These are phyloP conservation scores for Exophiala aquamarina DNA, from an alignment of 2,329 filamentous ascomycete genomes.

Conservation along the genomic window DNA sequence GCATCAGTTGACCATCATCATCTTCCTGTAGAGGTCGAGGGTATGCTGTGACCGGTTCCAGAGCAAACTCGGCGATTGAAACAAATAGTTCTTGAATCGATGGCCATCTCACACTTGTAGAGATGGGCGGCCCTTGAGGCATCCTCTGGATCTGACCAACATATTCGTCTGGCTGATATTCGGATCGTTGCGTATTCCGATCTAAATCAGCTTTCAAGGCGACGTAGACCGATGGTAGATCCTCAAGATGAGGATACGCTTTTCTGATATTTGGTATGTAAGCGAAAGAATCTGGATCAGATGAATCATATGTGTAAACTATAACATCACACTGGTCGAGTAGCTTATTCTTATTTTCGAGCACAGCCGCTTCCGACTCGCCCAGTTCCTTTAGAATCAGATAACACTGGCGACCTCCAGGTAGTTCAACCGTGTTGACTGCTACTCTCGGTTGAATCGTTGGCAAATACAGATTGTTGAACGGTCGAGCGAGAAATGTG, in stretches of 20 bases:
- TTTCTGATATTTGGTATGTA: constrained; percentile 81
- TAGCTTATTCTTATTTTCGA: constrained; percentile 83
- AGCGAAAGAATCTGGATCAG: constrained; percentile 91
- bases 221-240: constrained; percentile 87
- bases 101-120: constrained; percentile 92
- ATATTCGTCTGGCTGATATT: constrained; percentile 89
- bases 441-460: constrained; percentile 93
- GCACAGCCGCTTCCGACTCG: constrained; percentile 80
- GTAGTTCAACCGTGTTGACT: constrained; percentile 94
- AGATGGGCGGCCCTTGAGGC: constrained; percentile 72
- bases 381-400: constrained; percentile 93
- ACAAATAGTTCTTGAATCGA: constrained; percentile 95
- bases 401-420: constrained; percentile 95
- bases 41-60: constrained; percentile 83
- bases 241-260: constrained; percentile 78
- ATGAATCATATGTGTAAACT: constrained; percentile 95
- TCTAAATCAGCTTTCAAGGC: constrained; percentile 94
- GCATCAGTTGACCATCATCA: constrained; percentile 64
- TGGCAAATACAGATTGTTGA: constrained; percentile 79
- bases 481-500: constrained; percentile 85
- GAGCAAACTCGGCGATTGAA: constrained; percentile 84
- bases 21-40: constrained; percentile 83
- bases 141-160: constrained; percentile 75
- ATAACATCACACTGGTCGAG: constrained; percentile 90
- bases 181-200: constrained; percentile 91